Conservation (phyloP, 78 protist species). For the Acrasis kona region DNA sequence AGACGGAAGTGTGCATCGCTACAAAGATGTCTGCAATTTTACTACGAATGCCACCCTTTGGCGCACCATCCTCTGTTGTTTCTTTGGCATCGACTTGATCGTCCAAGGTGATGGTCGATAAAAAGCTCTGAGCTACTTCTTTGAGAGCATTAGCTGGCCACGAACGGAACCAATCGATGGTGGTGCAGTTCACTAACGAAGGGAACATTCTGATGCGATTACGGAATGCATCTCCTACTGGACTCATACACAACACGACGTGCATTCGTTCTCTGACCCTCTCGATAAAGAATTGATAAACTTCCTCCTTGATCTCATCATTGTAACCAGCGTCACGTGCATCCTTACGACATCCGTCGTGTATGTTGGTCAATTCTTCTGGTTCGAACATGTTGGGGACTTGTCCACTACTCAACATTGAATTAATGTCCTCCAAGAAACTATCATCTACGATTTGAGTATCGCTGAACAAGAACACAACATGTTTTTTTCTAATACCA, state of each 20-base stretch:
- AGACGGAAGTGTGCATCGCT: conserved; percentile 17
- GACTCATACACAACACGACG: conserved; percentile 48
- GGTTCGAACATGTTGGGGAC: conserved; percentile 60
- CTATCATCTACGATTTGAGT: conserved; percentile 63
- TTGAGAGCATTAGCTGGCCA: conserved; percentile 89
- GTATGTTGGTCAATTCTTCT: conserved; percentile 39
- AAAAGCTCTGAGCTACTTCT: conserved; percentile 54
- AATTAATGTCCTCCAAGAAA: conserved; percentile 81
- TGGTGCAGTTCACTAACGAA: conserved; percentile 51
- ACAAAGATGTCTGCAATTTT: conserved; percentile 31
- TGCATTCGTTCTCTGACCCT: conserved; percentile 41
- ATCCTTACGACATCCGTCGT: conserved; percentile 14
- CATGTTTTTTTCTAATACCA: conserved; percentile 16
- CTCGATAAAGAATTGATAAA: conserved; percentile 53
- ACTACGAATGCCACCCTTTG: too few relatives aligned
- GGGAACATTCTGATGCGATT: conserved; percentile 54
- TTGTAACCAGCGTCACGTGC: neutral
- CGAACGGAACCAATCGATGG: conserved; percentile 80
- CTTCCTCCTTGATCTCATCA: conserved; percentile 22
- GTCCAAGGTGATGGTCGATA: conserved; percentile 29
- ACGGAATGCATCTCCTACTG: conserved; percentile 50
- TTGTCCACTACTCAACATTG: conserved; percentile 63
- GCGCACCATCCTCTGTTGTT: too few relatives aligned
- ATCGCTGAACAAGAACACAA: conserved; percentile 52
- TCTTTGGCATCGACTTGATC: neutral